Base-by-base conservation (phyloP, 2,329 filamentous ascomycete genomes). In the Claviceps fusiformis region DNA sequence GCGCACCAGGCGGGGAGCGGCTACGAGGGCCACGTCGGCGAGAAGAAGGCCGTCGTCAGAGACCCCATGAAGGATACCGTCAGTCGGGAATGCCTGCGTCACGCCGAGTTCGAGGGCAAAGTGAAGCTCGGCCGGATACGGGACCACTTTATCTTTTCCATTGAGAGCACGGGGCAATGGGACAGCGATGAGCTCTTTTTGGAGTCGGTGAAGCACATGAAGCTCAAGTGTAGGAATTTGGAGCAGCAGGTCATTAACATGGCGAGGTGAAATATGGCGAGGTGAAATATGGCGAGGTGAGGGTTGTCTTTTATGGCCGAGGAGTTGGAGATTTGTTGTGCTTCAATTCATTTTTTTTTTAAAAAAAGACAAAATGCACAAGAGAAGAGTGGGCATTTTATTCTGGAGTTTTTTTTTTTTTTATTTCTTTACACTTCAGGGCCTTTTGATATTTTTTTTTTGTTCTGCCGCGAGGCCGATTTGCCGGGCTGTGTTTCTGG, bases 91-190 rank as follows among this genome's bases (percentile, higher is more conserved):
- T 93, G 87, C 65, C 72, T 98, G 66, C 83, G 93, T 52, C 92
- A 98, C 68, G 78, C 85, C 31, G 93, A 97, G 72, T 97, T 98
- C 73, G 82, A 93, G 71, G 88, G 84, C 67, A 98, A 96, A 76
- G 93, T 98, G 60, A 91, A 90, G 76, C 81, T 98, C 37, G 93
- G 93, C 47, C 80, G 95, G 54, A 76, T 90, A 63, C 79, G 90
- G 60, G 93, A 98, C 69, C 95, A 98, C 73, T 98, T 98, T 70
- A 97, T 98, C 71, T 98, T 93, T 77, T 86, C 83, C 54, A 79
- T 98, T 41, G 93, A 98, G 76, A 96, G 91, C 75, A 86, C 89
- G 0, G 95, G 93, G 6, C 93, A 98, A 73, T 95, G 89, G 76
- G 85, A 93, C 57, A 95, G 90, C 66, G 92, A 97, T 64, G 85